A percentile compares a stretch with the other conserved stretches of the same genome.
phyloP scores from a whole-genome alignment of 257 asterid genomes.

The Forsythia suspensa region DNA sequence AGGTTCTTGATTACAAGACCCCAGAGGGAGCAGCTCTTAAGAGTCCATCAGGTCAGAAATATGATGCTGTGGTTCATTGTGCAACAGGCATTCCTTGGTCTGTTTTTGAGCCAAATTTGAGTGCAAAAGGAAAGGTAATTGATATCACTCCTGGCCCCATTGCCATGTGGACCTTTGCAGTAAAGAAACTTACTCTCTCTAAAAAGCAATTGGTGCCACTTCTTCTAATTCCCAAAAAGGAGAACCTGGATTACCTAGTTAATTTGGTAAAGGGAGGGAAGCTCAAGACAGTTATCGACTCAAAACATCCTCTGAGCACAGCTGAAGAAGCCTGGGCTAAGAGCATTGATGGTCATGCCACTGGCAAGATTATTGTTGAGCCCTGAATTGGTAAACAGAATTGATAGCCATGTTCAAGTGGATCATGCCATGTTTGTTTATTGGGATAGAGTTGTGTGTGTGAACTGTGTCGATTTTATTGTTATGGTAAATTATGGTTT shows the following conservation, averaged over 20 bases:
- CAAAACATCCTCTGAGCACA: constrained; percentile 38
- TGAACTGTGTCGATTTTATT: not conserved
- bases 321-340: constrained; percentile 71
- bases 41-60: constrained; percentile 67
- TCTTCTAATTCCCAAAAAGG: constrained; percentile 27
- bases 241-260: constrained; percentile 42
- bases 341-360: constrained; percentile 68
- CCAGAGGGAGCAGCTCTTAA: constrained; percentile 55
- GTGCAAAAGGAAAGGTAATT: constrained; percentile 45
- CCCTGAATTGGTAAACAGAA: constrained; percentile 1
- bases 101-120: constrained; percentile 53
- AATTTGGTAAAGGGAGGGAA: constrained; percentile 67
- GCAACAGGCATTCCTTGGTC: constrained; percentile 50
- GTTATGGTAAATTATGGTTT: not conserved
- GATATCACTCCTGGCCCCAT: constrained; percentile 53
- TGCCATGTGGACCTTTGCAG: constrained; percentile 36
- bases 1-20: constrained; percentile 71
- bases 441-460: not conserved
- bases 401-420: too few species aligned
- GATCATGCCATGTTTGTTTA: not conserved
- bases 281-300: constrained; percentile 59
- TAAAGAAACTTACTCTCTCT: constrained; percentile 46
- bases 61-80: constrained; percentile 70
- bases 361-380: constrained; percentile 67
- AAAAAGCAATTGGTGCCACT: constrained; percentile 52